phyloP scores from a whole-genome alignment of 345 rosid genomes.

The Populus deltoides region DNA sequence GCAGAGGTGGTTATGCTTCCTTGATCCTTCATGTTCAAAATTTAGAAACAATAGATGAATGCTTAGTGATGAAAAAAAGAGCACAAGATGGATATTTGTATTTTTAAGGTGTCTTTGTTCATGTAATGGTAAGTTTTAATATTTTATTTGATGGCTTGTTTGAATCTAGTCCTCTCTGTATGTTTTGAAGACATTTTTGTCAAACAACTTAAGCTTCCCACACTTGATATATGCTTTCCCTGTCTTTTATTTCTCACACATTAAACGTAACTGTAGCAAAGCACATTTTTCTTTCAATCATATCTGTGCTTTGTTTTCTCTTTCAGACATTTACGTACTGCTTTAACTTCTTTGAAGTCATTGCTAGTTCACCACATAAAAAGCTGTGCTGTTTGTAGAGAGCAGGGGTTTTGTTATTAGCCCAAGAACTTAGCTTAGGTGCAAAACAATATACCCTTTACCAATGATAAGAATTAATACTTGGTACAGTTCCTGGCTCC shows the following conservation, averaged over 20 bases:
- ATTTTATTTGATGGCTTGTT: background rate
- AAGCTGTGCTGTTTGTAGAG: background rate
- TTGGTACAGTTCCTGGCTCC: background rate
- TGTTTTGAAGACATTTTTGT: background rate
- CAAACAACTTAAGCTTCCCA: background rate
- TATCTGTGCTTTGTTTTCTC: background rate
- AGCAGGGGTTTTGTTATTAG: background rate
- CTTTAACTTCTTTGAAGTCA: background rate
- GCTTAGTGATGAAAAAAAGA: no score
- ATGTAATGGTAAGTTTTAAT: background rate
- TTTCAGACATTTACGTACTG: background rate
- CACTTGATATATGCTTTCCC: background rate
- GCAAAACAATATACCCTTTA: background rate
- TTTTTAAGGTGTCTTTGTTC: background rate
- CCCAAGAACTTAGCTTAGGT: background rate
- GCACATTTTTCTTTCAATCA: background rate
- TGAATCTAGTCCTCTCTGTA: background rate
- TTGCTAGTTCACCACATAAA: background rate
- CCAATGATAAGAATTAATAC: background rate
- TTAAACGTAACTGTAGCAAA: background rate
- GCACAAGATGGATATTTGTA: no score
- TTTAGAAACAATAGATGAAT: no score
- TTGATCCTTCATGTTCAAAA: background rate
- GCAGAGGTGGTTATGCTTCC: background rate
- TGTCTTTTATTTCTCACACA: background rate